phyloP scores from a whole-genome alignment of 2,329 filamentous ascomycete species.

The Stachybotrys echinatus region DNA sequence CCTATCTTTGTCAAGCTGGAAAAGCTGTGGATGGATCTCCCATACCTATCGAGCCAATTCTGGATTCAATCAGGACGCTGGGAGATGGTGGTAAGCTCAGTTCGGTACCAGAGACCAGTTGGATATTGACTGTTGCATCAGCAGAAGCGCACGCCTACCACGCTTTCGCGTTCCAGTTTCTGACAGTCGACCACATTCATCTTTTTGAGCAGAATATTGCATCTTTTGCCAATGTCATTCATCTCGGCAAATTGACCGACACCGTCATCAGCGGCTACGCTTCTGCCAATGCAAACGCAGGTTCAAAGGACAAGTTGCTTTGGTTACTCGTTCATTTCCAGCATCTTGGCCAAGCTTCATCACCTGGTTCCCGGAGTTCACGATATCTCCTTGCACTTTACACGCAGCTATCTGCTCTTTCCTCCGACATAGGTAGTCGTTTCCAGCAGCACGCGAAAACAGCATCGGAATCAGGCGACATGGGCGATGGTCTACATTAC shows the following conservation, averaged over 20 bases:
- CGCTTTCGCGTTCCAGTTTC: slow-evolving; percentile 32
- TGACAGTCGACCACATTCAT: slow-evolving; percentile 28
- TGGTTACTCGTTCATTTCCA: slow-evolving; percentile 66
- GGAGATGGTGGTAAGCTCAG: neutral
- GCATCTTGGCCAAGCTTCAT: slow-evolving; percentile 41
- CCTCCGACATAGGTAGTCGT: slow-evolving; percentile 44
- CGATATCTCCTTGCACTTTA: slow-evolving; percentile 47
- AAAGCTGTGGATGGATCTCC: slow-evolving; percentile 6
- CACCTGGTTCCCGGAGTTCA: slow-evolving; percentile 26
- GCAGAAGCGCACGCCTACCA: slow-evolving; percentile 18
- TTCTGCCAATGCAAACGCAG: slow-evolving; percentile 12
- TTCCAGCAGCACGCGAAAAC: slow-evolving; percentile 24
- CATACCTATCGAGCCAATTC: neutral
- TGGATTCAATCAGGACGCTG: slow-evolving; percentile 17
- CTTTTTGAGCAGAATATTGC: slow-evolving; percentile 35
- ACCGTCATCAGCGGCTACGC: slow-evolving; percentile 33
- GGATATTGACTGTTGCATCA: neutral
- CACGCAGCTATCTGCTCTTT: slow-evolving; percentile 46
- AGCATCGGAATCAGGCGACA: slow-evolving; percentile 7
- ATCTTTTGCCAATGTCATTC: slow-evolving; percentile 29
- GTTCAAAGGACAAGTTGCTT: slow-evolving; percentile 41
- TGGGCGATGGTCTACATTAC: slow-evolving; percentile 11
- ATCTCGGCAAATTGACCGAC: slow-evolving; percentile 33
- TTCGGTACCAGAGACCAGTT: neutral
- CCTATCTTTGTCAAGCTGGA: slow-evolving; percentile 24